These are phyloP conservation scores for Ciborinia camelliae DNA, from an alignment of 2,329 filamentous ascomycete genomes.

Conservation along the genomic window DNA sequence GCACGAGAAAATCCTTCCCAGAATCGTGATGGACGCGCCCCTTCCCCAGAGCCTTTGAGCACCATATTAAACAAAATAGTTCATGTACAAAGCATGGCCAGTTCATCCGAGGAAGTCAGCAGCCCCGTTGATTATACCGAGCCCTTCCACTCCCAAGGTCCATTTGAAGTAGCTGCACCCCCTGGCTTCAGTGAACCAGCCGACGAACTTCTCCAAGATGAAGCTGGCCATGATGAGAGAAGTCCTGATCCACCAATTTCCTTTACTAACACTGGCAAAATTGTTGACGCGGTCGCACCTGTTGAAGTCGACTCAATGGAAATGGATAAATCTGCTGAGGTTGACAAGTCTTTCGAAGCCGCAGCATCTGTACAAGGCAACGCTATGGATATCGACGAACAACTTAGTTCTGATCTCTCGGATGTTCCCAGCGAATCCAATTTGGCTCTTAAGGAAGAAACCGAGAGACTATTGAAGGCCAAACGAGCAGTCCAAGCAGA, in stretches of 20 bases:
- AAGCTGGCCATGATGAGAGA: background rate
- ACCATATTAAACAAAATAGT: background rate
- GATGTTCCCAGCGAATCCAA: background rate
- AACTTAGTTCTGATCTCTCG: slow-evolving; percentile 5
- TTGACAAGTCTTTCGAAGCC: background rate
- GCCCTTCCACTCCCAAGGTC: background rate
- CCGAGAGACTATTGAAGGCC: background rate
- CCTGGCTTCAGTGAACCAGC: background rate
- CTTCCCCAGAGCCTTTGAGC: background rate
- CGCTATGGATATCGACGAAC: background rate
- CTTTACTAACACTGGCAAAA: background rate
- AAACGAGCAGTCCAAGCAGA: background rate
- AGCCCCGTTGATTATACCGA: background rate
- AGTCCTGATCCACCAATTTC: background rate
- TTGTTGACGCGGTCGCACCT: background rate
- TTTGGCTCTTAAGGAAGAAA: background rate
- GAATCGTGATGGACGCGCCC: background rate
- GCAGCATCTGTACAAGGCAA: no score
- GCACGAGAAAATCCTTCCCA: background rate
- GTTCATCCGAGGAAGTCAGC: background rate
- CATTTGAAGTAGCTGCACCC: background rate
- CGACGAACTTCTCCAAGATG: background rate
- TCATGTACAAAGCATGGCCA: background rate
- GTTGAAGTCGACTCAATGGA: background rate
- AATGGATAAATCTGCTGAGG: background rate